phyloP scores from a whole-genome alignment of 2,329 filamentous ascomycete species.

The Colletotrichum sp. region DNA sequence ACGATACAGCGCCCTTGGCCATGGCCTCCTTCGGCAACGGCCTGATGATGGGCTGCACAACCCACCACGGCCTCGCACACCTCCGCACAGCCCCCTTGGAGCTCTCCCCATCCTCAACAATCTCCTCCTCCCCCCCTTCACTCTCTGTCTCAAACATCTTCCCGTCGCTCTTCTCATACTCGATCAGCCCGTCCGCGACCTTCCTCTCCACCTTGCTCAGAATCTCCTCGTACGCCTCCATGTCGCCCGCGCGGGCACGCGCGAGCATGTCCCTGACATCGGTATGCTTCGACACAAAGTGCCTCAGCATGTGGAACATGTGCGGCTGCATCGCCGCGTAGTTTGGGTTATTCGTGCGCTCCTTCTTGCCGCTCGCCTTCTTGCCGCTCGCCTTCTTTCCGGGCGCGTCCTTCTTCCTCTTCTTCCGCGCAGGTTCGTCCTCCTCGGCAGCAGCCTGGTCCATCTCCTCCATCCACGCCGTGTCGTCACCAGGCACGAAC shows the following conservation, averaged over 20 bases:
- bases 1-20: conserved; percentile 76
- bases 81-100: conserved; percentile 71
- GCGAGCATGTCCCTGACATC: conserved; percentile 87
- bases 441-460: conserved; percentile 31
- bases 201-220: conserved; percentile 76
- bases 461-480: conserved; percentile 46
- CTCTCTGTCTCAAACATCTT: conserved; percentile 48
- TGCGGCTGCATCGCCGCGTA: conserved; percentile 86
- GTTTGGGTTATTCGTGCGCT: conserved; percentile 69
- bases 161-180: conserved; percentile 63
- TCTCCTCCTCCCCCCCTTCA: conserved; percentile 28
- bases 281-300: conserved; percentile 80
- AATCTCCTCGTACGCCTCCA: conserved; percentile 78
- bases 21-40: conserved; percentile 88
- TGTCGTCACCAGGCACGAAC: conserved; percentile 69
- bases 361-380: conserved; percentile 34
- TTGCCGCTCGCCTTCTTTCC: conserved; percentile 23
- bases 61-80: conserved; percentile 87
- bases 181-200: conserved; percentile 74
- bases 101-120: conserved; percentile 55
- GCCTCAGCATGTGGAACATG: conserved; percentile 87
- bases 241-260: conserved; percentile 69
- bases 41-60: conserved; percentile 85
- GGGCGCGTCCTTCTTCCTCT: conserved; percentile 45
- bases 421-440: conserved; percentile 58